Conservation (phyloP, 2,329 filamentous ascomycete genomes). For the Fonsecaea pedrosoi region DNA sequence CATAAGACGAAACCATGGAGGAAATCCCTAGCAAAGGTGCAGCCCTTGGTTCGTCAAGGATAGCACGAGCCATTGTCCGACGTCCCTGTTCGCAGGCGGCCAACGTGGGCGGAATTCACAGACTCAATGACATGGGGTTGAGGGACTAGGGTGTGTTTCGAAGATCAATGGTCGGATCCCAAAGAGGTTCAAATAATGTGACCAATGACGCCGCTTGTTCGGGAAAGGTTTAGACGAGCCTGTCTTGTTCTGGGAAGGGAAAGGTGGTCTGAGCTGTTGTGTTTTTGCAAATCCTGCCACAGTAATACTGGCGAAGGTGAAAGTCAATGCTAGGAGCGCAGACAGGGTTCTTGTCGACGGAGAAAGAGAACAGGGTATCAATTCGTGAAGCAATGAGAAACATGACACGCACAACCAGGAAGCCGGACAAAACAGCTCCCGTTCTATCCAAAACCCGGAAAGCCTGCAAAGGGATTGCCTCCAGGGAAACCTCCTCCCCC, state of each 20-base stretch:
- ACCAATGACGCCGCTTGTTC: neutral
- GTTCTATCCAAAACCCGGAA: constrained; percentile 46
- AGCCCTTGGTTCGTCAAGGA: neutral
- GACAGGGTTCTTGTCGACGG: neutral
- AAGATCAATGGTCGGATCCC: neutral
- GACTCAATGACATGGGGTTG: neutral
- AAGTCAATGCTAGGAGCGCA: neutral
- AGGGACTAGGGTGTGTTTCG: neutral
- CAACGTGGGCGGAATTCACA: neutral
- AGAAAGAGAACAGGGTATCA: constrained; percentile 16
- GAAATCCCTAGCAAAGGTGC: neutral
- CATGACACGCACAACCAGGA: constrained; percentile 10
- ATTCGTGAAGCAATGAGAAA: constrained; percentile 16
- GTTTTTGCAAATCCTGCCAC: constrained; percentile 7
- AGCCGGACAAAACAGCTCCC: constrained; percentile 5
- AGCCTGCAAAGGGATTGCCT: constrained; percentile 38
- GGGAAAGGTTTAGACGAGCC: neutral
- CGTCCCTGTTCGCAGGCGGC: neutral
- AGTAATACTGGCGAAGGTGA: neutral
- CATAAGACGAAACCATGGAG: neutral
- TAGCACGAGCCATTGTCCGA: neutral
- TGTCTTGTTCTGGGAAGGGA: neutral
- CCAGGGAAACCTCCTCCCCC: constrained; percentile 35
- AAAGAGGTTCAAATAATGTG: neutral
- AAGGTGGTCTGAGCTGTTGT: constrained; percentile 5